Evolutionary conservation across 2,329 filamentous ascomycete genomes (phyloP).

Genomic region (Botryotinia narcissicola): DNA sequence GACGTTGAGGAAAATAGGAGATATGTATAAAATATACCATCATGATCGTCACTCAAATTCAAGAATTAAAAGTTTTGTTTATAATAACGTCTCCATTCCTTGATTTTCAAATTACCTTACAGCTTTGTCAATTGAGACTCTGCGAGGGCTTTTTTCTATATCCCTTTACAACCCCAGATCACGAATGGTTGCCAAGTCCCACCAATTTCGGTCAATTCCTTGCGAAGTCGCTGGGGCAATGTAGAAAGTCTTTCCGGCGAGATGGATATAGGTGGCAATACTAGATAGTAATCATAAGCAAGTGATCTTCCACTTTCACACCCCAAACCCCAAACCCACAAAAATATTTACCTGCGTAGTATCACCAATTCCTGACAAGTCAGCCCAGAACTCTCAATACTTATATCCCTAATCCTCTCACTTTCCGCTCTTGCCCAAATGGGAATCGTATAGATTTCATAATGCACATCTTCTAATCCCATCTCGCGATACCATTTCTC

Average conservation of each 20-base stretch:
- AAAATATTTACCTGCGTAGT: background rate
- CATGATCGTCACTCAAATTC: constrained; percentile 8
- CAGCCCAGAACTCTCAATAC: background rate
- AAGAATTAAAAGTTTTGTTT: background rate
- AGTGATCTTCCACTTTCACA: background rate
- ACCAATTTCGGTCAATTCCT: background rate
- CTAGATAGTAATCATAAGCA: background rate
- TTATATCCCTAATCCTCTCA: background rate
- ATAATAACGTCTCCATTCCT: background rate
- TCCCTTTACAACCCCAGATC: background rate
- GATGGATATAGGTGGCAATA: background rate
- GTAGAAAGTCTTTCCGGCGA: background rate
- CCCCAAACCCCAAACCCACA: background rate
- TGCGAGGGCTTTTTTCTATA: background rate
- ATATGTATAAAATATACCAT: constrained; percentile 2
- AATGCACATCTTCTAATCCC: background rate
- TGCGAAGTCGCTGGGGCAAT: background rate
- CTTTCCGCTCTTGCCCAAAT: no score
- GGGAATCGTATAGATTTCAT: background rate
- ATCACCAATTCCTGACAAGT: background rate
- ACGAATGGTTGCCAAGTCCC: background rate
- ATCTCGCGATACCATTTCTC: background rate
- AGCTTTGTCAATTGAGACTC: background rate
- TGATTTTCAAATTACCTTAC: background rate
- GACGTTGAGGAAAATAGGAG: background rate